Base-by-base conservation (phyloP, 129 eudicot genomes). In the Arctium minus region DNA sequence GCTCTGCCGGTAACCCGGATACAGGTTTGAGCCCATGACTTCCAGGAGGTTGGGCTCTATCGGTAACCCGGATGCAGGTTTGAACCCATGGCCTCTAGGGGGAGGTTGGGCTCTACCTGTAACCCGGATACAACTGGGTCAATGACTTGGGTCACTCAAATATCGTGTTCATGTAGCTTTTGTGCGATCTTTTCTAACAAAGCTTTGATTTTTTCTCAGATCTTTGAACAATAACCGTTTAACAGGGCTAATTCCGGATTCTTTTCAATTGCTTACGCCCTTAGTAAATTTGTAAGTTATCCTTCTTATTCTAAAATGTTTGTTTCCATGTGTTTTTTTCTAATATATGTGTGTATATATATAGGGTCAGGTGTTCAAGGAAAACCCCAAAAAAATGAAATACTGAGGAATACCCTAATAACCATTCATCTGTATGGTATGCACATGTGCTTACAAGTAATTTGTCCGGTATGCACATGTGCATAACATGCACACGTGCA, bases 171-270 rank as follows among this genome's bases (percentile, higher is more conserved):
- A 44, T 62, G 39, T 62, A 62, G 39, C 60, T 42, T 84, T 72
- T 78, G 11, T 73, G 42, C 39, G 27, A 8, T 79, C 1, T 35
- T 31, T 37, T 73, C 62, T 64, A 79, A 79, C 70, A 50, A 73
- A 42, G 38, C 39, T 79, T 53, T 37, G 46, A 27, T 78, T 50
- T 32, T 3, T 74, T 70, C 31, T 84, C 86, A 96, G 99, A 90
- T 88, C 86, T 15, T 84, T 96, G 78, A 84, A 80, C 87, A 87
- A 90, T 88, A 96, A 96, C 72, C 88, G 83, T 44, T 84, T 96
- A 86, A 90, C 87, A 1, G 99, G 99, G 79, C 80, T 62, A 29
- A 86, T 96, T 46, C 99, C 98, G 32, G 97, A 96, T 93, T 85
- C 91, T 56, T 96, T 96, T 81, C 90, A 88, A 70, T 89, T 70